Base-by-base conservation (phyloP, 2,329 filamentous ascomycete genomes). In the Tothia fuscella region DNA sequence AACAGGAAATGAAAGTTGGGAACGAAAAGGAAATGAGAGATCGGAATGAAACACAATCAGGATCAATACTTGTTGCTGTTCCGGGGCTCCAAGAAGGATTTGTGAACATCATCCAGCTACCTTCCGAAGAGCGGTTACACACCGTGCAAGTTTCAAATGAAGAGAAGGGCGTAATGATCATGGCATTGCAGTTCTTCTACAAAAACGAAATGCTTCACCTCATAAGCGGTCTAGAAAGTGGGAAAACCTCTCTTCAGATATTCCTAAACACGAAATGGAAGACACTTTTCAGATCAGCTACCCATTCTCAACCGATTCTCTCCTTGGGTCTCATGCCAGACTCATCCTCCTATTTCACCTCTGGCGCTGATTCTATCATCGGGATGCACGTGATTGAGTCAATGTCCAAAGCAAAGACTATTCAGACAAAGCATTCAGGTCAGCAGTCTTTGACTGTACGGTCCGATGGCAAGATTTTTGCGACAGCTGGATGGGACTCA, bases 401-500 rank as follows among this genome's bases (percentile, higher is more conserved):
- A 5, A 2, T n/a, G 25, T 19, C n/a, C 6, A 29, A 33, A 9
- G 24, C 29, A 3, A 37, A 22, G 19, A 59, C 63, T 0, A 49
- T 78, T 33, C 78, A 89, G 51, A 95, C 89, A 1, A 89, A 82
- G 54, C 91, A 96, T 58, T 74, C 88, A 0, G 91, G 91, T 1
- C 89, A 96, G 57, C 91, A 98, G 59, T 76, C 78, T 9, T 63
- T 98, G 5, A 65, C 63, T 3, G 71, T 95, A 19, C 76, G 91
- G 12, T 80, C 77, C 2, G 91, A 98, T 57, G 82, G 78, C 3
- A 80, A 75, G 48, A 71, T 98, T 3, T 82, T 95, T 49, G 85
- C 82, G 3, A 96, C 89, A 0, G 89, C 85, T 0, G 91, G 91
- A 3, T 98, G 91, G 91, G 91, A 98, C 58, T 72, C 77, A 2